These are phyloP conservation scores for Larix sibirica DNA, from an alignment of 83 land plant species.

Conservation along the genomic window DNA sequence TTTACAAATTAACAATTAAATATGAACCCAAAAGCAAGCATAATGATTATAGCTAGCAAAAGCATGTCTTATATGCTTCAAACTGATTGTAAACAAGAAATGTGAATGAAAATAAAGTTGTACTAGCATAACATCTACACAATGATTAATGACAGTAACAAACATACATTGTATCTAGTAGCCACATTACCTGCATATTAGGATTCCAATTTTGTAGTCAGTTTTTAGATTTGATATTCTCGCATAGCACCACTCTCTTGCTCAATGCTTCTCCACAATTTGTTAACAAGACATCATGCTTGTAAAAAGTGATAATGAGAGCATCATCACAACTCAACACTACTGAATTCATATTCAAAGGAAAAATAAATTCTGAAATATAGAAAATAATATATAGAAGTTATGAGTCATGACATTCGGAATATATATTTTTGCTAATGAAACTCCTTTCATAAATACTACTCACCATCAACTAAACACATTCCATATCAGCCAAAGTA, in stretches of 20 bases:
- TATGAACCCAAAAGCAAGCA: not conserved
- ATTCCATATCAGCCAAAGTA: slow-evolving; percentile 11
- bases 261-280: not conserved
- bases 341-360: not conserved
- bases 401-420: not conserved
- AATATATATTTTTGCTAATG: slow-evolving; percentile 13
- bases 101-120: not conserved
- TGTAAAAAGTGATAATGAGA: not conserved
- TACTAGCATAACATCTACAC: not conserved
- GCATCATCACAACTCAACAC: not conserved
- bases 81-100: not conserved
- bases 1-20: not conserved
- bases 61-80: not conserved
- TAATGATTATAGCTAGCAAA: not conserved
- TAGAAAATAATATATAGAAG: not conserved
- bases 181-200: not conserved
- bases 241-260: not conserved
- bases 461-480: slow-evolving; percentile 21
- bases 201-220: not conserved
- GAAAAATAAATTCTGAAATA: not conserved
- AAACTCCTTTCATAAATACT: slow-evolving; percentile 35
- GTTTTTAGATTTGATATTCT: not conserved
- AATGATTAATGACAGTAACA: not conserved
- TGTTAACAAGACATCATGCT: not conserved
- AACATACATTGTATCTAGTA: not conserved